Conservation (phyloP, 2,329 filamentous ascomycete genomes). For the Fusarium heterosporum region DNA sequence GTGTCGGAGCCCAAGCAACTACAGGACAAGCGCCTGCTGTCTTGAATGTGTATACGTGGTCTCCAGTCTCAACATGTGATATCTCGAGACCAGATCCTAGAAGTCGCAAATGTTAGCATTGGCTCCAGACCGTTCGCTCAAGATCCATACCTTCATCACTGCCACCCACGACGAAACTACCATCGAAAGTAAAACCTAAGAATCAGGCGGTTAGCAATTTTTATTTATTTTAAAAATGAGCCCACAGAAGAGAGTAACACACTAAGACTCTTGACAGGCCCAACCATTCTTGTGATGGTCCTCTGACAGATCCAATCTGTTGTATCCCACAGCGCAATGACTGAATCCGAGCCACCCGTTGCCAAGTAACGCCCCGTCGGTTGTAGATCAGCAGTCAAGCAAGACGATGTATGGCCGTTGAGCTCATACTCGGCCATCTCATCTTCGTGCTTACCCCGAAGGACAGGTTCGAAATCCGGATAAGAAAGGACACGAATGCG, state of each 20-base stretch:
- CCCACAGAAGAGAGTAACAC: conserved; percentile 46
- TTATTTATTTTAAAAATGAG: too few species aligned
- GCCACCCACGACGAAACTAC: conserved; percentile 78
- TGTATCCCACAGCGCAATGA: conserved; percentile 83
- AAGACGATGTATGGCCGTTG: conserved; percentile 79
- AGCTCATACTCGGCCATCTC: conserved; percentile 68
- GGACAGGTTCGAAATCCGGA: conserved; percentile 69
- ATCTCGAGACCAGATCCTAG: conserved; percentile 73
- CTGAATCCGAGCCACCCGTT: conserved; percentile 79
- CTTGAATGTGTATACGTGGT: conserved; percentile 78
- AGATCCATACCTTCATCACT: conserved; percentile 72
- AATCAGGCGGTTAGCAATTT: conserved; percentile 28
- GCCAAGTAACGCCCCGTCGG: conserved; percentile 78
- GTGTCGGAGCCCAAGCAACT: conserved; percentile 80
- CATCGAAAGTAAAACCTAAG: conserved; percentile 80
- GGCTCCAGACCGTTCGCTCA: neutral
- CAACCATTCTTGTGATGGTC: conserved; percentile 75
- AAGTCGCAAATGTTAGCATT: conserved; percentile 12
- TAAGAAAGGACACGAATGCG: conserved; percentile 76
- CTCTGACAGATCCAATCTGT: conserved; percentile 80
- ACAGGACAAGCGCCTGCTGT: conserved; percentile 72
- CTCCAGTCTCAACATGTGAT: conserved; percentile 78
- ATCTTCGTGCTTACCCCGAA: conserved; percentile 61
- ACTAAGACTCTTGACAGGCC: conserved; percentile 77
- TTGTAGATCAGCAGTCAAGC: conserved; percentile 75